Percentiles rank a stretch among this genome's conserved stretches.
Conservation (phyloP, 768 basidiomycete genomes). For the Lactifluus piperatus region DNA sequence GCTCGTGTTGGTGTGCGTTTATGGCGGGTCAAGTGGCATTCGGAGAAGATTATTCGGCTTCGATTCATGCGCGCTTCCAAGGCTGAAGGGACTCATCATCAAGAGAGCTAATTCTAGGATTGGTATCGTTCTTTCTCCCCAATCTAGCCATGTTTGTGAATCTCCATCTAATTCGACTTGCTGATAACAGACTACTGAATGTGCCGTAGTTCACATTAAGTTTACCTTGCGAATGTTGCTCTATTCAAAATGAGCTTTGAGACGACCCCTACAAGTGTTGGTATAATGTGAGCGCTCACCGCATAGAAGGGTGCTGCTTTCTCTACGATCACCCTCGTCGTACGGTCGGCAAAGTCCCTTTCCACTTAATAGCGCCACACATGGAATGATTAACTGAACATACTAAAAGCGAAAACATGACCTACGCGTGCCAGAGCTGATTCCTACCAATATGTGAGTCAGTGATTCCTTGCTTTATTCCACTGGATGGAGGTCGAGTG, state of each 20-base stretch:
- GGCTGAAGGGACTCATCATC: not conserved
- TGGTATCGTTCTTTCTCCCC: not conserved
- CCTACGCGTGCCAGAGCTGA: slow-evolving; percentile 10
- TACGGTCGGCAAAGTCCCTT: slow-evolving; percentile 13
- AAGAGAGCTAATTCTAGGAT: not conserved
- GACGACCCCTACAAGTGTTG: not conserved
- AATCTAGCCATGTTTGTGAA: not conserved
- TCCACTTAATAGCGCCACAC: not conserved
- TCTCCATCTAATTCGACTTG: not conserved
- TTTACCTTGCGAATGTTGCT: slow-evolving; percentile 2
- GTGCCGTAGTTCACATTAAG: not conserved
- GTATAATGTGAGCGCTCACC: not conserved
- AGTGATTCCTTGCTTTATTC: not conserved
- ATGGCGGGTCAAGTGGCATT: too few species aligned
- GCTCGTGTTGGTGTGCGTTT: too few species aligned
- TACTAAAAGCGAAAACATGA: not conserved
- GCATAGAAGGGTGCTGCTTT: slow-evolving; percentile 9
- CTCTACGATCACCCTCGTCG: slow-evolving; percentile 4
- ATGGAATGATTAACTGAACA: not conserved
- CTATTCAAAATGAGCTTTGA: not conserved
- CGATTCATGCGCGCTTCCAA: too few species aligned
- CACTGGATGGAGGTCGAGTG: not conserved
- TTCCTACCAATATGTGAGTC: not conserved
- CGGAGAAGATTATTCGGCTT: too few species aligned
- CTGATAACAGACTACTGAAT: not conserved